phyloP scores from a whole-genome alignment of 2,329 filamentous ascomycete genomes.

The Lachnellula occidentalis region DNA sequence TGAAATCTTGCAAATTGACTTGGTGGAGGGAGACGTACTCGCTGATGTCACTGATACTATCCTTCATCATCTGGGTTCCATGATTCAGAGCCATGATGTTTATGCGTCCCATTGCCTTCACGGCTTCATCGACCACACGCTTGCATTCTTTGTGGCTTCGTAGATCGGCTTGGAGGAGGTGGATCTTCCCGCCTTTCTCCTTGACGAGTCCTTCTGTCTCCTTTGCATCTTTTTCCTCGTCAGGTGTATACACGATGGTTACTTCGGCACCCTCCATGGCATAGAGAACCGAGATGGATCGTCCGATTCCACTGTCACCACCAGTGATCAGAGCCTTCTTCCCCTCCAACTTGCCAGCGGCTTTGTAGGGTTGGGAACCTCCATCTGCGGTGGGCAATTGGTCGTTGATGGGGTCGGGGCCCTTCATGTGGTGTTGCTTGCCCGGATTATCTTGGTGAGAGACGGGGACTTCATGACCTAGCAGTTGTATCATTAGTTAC shows the following conservation, averaged over 20 bases:
- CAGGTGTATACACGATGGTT: constrained; percentile 67
- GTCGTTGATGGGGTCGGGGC: constrained; percentile 54
- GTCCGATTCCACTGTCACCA: constrained; percentile 74
- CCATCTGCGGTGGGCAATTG: constrained; percentile 63
- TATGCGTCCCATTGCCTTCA: constrained; percentile 61
- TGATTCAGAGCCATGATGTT: constrained; percentile 74
- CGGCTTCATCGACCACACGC: constrained; percentile 60
- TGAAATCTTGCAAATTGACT: neutral
- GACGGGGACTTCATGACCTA: constrained; percentile 46
- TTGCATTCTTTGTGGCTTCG: constrained; percentile 62
- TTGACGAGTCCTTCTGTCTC: constrained; percentile 69
- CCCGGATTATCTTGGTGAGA: constrained; percentile 49
- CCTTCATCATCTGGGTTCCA: constrained; percentile 68
- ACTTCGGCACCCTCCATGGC: constrained; percentile 75
- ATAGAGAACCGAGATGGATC: constrained; percentile 69
- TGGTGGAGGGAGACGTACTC: constrained; percentile 45
- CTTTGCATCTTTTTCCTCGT: constrained; percentile 71
- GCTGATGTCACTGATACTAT: constrained; percentile 64
- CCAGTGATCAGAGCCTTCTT: constrained; percentile 77
- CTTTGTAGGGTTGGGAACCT: constrained; percentile 64
- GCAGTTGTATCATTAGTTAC: neutral
- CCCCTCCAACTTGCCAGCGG: constrained; percentile 68
- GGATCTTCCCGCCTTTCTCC: constrained; percentile 58
- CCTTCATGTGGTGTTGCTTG: constrained; percentile 46
- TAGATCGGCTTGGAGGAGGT: constrained; percentile 60